These are phyloP conservation scores for Phytopythium chamaehyphon DNA, from an alignment of 352 stramenopile genomes.

Conservation along the genomic window DNA sequence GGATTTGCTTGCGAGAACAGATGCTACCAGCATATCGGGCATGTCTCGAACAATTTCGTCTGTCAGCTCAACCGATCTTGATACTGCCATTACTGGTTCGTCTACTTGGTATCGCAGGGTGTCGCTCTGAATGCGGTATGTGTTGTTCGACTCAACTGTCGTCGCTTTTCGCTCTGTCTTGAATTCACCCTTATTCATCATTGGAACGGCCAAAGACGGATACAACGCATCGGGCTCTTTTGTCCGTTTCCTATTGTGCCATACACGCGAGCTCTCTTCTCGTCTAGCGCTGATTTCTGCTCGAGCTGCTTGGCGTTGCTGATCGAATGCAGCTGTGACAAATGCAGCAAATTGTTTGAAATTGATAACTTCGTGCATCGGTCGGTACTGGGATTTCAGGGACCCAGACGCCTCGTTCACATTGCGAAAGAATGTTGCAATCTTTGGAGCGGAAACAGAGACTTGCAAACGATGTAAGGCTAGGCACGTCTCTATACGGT, in stretches of 20 bases:
- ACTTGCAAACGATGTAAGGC: constrained; percentile 73
- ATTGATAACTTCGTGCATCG: constrained; percentile 62
- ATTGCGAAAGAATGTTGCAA: constrained; percentile 65
- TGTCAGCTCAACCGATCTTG: constrained; percentile 4
- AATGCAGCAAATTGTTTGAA: constrained; percentile 79
- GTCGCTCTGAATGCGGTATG: not conserved
- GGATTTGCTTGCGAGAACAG: constrained; percentile 14
- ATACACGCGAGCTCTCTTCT: not conserved
- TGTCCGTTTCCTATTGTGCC: not conserved
- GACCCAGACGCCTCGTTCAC: constrained; percentile 20
- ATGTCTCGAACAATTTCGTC: constrained; percentile 4
- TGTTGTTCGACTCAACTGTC: not conserved
- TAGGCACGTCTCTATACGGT: constrained; percentile 67
- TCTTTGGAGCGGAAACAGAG: constrained; percentile 42
- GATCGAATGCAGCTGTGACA: constrained; percentile 46
- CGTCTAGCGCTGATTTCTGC: not conserved
- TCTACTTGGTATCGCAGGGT: constrained; percentile 3
- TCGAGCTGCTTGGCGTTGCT: constrained; percentile 18
- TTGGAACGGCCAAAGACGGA: not conserved
- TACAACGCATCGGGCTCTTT: not conserved
- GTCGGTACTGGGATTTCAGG: constrained; percentile 11
- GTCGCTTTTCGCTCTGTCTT: no score
- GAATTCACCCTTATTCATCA: constrained; percentile 2
- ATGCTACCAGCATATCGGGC: constrained; percentile 29
- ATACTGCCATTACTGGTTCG: not conserved